Evolutionary conservation across 768 basidiomycete genomes (phyloP), one percentile per base, ranked within the genome.

Genomic region (Albatrellus ellisii): DNA sequence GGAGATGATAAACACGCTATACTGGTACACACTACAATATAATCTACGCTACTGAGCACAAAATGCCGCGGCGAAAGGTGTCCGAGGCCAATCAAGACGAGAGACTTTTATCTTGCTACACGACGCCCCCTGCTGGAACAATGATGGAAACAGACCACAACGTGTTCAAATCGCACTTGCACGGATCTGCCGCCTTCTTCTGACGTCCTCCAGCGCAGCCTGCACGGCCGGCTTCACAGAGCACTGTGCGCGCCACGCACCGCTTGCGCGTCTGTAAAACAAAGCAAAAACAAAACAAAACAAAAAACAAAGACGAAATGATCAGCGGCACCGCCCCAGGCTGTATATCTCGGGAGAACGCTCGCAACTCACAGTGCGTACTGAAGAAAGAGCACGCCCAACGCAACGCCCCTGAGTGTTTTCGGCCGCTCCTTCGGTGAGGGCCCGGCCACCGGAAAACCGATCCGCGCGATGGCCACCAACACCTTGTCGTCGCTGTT

Each of bases 391-490:
- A 84, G 53, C 7, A 84, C 62, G 31, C 69, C 68, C 31, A 70
- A 57, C 7, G 63, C 79, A 27, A 70, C 64, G 37, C 65, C 67
- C 56, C 74, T 82, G 26, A 90, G 59, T 11, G 67, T 72, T 8
- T 66, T 68, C 42, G 54, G 56, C 52, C 62, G 74, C 43, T 59
- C 66, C 9, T 55, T 36, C 17, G 61, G 56, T 4, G 66, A 60
- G 6, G 57, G 59, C 8, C 12, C 20, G 8, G 64, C 52, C 4
- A 67, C 54, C 3, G 78, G 77, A 55, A 77, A 87, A 5, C 85
- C 86, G 49, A 86, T 77, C 33, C 67, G 66, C 6, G 87, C 76
- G 52, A 90, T 84, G 12, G 82, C 72, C 18, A 81, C 77, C 43
- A 83, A 65, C 28, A 89, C 79, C 40, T 70, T 78, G 49, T 69